Evolutionary conservation across 2,329 filamentous ascomycete species (phyloP), one percentile per base, ranked within the genome.

Genomic region (Cytospora piceae): DNA sequence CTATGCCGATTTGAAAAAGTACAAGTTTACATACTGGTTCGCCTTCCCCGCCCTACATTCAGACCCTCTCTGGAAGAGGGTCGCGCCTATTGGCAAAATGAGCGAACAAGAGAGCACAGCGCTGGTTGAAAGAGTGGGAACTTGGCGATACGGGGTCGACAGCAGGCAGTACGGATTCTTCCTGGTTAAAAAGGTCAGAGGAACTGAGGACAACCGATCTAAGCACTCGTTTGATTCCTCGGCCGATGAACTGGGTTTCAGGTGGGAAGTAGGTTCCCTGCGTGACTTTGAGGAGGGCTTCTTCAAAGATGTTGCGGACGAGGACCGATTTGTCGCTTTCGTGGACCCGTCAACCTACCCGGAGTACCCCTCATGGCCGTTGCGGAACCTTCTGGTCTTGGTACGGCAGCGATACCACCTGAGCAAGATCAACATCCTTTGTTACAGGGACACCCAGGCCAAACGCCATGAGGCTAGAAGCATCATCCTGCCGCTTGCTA

Each of bases 21-120:
- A 98, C 80, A 92, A 90, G 69, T 97, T 98, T 75, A 93, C 90
- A n/a, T 98, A 98, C 79, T 96, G 96, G 88, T 98, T 98, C 77
- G 94, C 91, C 6, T 99, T 96, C 73, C 95, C 95, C 0, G 93
- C 94, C 20, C 83, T 99, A 54, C 94, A 96, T 75, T 96, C 94
- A 4, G 90, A 94, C 63, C 92, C 93, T 1, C 82, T 85, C 32
- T 99, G 95, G 95, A 89, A 86, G 71, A 81, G 89, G 60, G 77
- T 83, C 2, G 84, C 81, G 2, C 81, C 81, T 11, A 80, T 86
- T 57, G 78, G 81, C 61, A 82, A 77, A 57, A 78, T 98, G 57
- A 86, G 82, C 3, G 74, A 84, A 2, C 81, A 85, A 68, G 94
- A 98, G 77, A 94, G 90, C 65, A 89, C 88, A 2, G 84, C 87